phyloP scores from a whole-genome alignment of 495 filamentous ascomycete genomes.

The Podospora anserina region DNA sequence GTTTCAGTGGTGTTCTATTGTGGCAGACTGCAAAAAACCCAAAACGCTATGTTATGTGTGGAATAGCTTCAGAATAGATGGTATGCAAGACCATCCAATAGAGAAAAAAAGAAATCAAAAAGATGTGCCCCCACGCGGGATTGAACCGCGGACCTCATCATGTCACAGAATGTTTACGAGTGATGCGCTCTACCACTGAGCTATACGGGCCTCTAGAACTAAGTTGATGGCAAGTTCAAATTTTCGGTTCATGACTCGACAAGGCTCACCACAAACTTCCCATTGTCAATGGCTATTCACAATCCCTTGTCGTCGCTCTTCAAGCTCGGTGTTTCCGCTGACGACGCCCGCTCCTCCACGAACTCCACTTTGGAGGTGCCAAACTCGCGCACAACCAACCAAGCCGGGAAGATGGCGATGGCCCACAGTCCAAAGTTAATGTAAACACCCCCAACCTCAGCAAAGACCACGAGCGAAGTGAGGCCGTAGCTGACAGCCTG shows the following conservation, averaged over 20 bases:
- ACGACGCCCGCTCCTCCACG: conserved; percentile 5
- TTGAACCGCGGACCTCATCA: conserved; percentile 15
- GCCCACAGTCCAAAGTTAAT: conserved; percentile 63
- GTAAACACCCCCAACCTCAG: conserved; percentile 57
- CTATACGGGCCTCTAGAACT: conserved; percentile 5
- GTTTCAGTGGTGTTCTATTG: not conserved
- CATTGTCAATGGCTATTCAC: not conserved
- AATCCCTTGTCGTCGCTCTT: not conserved
- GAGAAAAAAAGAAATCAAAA: not conserved
- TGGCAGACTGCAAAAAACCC: not conserved
- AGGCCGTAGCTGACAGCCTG: conserved; percentile 62
- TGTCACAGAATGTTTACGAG: conserved; percentile 8
- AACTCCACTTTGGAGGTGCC: conserved; percentile 32
- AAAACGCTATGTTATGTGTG: not conserved
- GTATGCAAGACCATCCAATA: not conserved
- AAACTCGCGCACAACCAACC: conserved; percentile 55
- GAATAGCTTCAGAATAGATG: not conserved
- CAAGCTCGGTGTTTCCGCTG: conserved; percentile 1
- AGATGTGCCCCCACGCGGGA: conserved; percentile 11
- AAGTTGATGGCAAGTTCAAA: not conserved
- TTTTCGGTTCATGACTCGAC: not conserved
- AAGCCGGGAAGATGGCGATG: conserved; percentile 54
- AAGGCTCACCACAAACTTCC: not conserved
- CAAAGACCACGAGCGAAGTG: conserved; percentile 54
- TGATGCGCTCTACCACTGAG: conserved; percentile 15